Conservation (phyloP, 352 stramenopile genomes). For the Phytophthora citrophthora region DNA sequence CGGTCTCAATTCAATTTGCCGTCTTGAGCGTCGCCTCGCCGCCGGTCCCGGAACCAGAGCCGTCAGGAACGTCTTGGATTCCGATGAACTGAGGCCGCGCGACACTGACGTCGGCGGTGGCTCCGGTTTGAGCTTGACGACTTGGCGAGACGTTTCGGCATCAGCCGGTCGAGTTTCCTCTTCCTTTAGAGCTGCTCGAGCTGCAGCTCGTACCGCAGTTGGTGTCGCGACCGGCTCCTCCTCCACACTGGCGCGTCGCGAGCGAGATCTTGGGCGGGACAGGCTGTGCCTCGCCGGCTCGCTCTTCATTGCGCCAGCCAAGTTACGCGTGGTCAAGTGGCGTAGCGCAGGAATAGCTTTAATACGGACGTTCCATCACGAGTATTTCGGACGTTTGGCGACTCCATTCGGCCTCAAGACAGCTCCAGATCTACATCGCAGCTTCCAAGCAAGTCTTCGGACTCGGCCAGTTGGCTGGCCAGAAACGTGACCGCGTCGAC, state of each 20-base stretch:
- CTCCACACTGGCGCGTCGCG: slow-evolving; percentile 17
- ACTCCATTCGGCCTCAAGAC: neutral
- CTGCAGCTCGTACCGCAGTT: slow-evolving; percentile 19
- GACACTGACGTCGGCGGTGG: slow-evolving; percentile 12
- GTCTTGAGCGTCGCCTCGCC: slow-evolving; percentile 7
- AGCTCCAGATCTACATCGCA: no score
- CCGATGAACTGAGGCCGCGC: slow-evolving; percentile 3
- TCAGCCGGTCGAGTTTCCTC: slow-evolving; percentile 30
- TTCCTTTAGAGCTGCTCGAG: slow-evolving; percentile 38
- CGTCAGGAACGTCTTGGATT: slow-evolving; percentile 56
- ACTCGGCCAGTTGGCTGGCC: neutral
- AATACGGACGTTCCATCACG: neutral
- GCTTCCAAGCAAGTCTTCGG: no score
- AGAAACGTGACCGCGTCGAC: slow-evolving; percentile 2
- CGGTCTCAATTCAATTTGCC: slow-evolving; percentile 36
- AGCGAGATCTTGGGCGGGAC: slow-evolving; percentile 16
- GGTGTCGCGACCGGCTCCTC: slow-evolving; percentile 16
- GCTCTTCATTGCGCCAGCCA: slow-evolving; percentile 27
- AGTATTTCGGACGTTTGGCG: slow-evolving; percentile 3
- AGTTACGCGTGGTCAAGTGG: neutral
- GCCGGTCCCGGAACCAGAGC: slow-evolving; percentile 30
- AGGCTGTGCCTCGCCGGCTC: slow-evolving; percentile 12
- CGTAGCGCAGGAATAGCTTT: slow-evolving; percentile 19
- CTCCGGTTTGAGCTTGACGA: slow-evolving; percentile 20
- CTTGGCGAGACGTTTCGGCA: slow-evolving; percentile 10